Conservation (phyloP, 495 filamentous ascomycete genomes). For the Annulohypoxylon maeteangense region DNA sequence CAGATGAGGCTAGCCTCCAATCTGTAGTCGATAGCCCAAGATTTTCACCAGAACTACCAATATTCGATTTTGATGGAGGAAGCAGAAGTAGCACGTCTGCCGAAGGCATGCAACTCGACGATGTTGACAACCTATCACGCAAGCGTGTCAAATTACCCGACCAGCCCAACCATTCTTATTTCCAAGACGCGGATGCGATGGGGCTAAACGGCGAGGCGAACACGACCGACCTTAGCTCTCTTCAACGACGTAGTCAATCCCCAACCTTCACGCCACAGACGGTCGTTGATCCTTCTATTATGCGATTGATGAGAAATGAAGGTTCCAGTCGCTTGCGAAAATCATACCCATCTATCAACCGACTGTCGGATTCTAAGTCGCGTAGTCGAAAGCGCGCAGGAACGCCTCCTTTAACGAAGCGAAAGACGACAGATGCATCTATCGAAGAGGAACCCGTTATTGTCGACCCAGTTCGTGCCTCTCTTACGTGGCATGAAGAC, state of each 20-base stretch:
- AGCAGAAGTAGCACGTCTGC: constrained; percentile 23
- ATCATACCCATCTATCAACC: constrained; percentile 53
- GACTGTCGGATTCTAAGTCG: constrained; percentile 54
- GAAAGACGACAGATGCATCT: constrained; percentile 29
- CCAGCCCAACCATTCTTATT: constrained; percentile 33
- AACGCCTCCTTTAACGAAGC: constrained; percentile 54
- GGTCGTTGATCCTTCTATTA: constrained; percentile 46
- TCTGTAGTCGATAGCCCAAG: constrained; percentile 32
- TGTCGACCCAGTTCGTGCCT: constrained; percentile 61
- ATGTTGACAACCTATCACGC: constrained; percentile 41
- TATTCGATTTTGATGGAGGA: constrained; percentile 40
- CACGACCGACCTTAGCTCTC: neutral
- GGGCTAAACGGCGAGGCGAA: constrained; percentile 10
- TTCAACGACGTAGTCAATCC: constrained; percentile 29
- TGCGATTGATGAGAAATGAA: constrained; percentile 44
- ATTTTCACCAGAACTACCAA: constrained; percentile 33
- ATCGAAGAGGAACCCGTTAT: constrained; percentile 47
- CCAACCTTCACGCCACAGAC: constrained; percentile 30
- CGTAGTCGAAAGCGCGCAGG: constrained; percentile 54
- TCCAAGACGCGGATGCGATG: constrained; percentile 27
- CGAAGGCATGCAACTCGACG: constrained; percentile 45
- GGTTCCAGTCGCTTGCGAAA: constrained; percentile 40
- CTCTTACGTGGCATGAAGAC: constrained; percentile 82
- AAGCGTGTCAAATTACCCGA: constrained; percentile 54
- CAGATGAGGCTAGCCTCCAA: constrained; percentile 35